These are phyloP conservation scores for Scheffersomyces lignosus DNA, from an alignment of 805 yeast species.

Conservation along the genomic window DNA sequence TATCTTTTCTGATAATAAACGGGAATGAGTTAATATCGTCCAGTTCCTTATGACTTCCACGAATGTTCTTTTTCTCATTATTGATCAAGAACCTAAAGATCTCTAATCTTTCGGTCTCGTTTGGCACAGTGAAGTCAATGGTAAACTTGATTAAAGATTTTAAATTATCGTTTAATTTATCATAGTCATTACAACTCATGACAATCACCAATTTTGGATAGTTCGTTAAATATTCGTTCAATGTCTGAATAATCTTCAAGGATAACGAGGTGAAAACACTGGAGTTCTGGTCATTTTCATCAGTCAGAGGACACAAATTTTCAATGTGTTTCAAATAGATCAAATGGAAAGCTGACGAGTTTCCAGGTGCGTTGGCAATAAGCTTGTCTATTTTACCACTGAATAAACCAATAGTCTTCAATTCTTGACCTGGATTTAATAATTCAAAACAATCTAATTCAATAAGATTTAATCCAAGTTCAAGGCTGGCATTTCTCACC, in stretches of 20 bases:
- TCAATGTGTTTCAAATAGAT: slow-evolving; percentile 74
- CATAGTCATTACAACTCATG: slow-evolving; percentile 71
- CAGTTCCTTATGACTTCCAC: slow-evolving; percentile 27
- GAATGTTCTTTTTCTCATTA: slow-evolving; percentile 21
- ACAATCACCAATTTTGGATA: slow-evolving; percentile 49
- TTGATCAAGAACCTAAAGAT: slow-evolving; percentile 56
- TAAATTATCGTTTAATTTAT: slow-evolving; percentile 62
- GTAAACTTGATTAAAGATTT: slow-evolving; percentile 77
- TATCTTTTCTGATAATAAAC: slow-evolving; percentile 28
- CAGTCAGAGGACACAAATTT: slow-evolving; percentile 63
- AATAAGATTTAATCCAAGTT: slow-evolving; percentile 64
- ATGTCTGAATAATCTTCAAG: slow-evolving; percentile 55
- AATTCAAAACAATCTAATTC: slow-evolving; percentile 71
- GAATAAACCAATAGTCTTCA: slow-evolving; percentile 75
- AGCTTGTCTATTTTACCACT: slow-evolving; percentile 73
- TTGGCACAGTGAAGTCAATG: slow-evolving; percentile 72
- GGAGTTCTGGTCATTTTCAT: slow-evolving; percentile 53
- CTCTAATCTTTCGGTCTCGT: slow-evolving; percentile 66
- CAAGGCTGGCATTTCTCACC: slow-evolving; percentile 52
- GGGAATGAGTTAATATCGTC: slow-evolving; percentile 17
- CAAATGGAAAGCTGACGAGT: slow-evolving; percentile 34
- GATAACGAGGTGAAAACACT: slow-evolving; percentile 43
- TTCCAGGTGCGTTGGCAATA: slow-evolving; percentile 38
- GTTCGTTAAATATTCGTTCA: slow-evolving; percentile 52
- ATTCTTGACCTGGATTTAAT: slow-evolving; percentile 66